These are phyloP conservation scores for Achlya hypogyna DNA, from an alignment of 352 stramenopile genomes.

Conservation along the genomic window DNA sequence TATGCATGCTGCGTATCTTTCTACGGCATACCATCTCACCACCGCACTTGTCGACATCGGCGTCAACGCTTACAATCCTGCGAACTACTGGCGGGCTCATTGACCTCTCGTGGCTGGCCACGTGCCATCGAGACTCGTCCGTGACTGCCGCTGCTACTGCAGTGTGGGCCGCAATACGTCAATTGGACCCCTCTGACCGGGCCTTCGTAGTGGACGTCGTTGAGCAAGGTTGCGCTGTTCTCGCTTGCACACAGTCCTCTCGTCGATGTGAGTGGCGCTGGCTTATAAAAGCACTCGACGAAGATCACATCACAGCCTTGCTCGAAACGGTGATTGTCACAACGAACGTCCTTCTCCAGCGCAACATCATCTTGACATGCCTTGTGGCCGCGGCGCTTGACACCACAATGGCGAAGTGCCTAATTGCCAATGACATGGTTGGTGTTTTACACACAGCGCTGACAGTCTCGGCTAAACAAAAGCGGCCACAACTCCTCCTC, in stretches of 20 bases:
- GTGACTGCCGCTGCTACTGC: no score
- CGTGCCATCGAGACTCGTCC: no score
- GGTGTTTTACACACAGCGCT: neutral
- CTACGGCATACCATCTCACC: neutral
- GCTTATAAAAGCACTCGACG: neutral
- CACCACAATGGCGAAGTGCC: neutral
- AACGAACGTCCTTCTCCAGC: neutral
- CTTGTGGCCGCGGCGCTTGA: neutral
- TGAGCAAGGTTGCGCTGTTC: constrained; percentile 13
- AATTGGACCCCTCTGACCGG: no score
- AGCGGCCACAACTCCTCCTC: neutral
- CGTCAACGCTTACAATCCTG: neutral
- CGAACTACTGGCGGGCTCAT: constrained; percentile 9
- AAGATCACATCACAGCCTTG: neutral
- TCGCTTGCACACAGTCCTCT: no score
- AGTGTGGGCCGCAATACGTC: no score
- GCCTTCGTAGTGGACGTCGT: neutral
- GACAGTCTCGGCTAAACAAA: neutral
- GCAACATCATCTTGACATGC: neutral
- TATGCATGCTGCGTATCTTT: neutral
- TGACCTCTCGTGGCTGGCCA: constrained; percentile 1
- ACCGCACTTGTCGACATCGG: neutral
- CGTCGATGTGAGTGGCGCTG: neutral
- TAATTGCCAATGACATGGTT: neutral
- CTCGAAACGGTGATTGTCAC: neutral